Percentiles rank a stretch among this genome's conserved stretches.
Conservation (phyloP, 768 basidiomycete genomes). For the Rhodotorula kratochvilovae region DNA sequence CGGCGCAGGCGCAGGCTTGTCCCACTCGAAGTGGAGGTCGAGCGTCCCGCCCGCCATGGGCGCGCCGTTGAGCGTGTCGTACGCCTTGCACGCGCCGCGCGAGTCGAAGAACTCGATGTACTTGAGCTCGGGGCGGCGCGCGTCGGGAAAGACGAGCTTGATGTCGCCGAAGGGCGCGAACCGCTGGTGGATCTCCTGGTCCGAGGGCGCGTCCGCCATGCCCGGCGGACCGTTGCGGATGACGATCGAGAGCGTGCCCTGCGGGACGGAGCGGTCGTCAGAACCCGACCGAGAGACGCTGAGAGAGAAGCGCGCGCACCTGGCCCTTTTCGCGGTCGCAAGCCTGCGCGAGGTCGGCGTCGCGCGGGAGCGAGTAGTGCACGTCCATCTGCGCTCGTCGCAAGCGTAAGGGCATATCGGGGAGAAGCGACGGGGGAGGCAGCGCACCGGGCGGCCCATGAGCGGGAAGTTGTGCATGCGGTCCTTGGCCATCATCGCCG, state of each 20-base stretch:
- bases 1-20: constrained; percentile 46
- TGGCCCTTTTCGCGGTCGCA: constrained; percentile 77
- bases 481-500: constrained; percentile 86
- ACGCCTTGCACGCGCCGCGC: constrained; percentile 71
- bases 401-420: too few relatives aligned
- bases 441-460: constrained; percentile 76
- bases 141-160: constrained; percentile 62
- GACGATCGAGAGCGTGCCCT: constrained; percentile 78
- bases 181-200: constrained; percentile 75
- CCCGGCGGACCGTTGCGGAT: constrained; percentile 58
- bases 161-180: constrained; percentile 89
- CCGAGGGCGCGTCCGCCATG: constrained; percentile 63
- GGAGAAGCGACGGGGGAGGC: too few relatives aligned
- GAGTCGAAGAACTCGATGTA: constrained; percentile 93
- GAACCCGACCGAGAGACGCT: background rate
- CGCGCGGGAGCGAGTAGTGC: constrained; percentile 90
- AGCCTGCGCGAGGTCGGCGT: constrained; percentile 63
- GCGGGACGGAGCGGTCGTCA: constrained; percentile 38
- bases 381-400: constrained; percentile 75
- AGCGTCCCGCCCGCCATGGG: constrained; percentile 77
- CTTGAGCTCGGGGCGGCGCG: constrained; percentile 52
- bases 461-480: constrained; percentile 84
- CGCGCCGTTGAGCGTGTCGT: constrained; percentile 72
- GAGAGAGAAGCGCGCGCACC: constrained; percentile 45
- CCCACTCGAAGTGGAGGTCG: constrained; percentile 83